Conservation (phyloP, 441 rosid genomes). For the Rhodomyrtus psidioides region DNA sequence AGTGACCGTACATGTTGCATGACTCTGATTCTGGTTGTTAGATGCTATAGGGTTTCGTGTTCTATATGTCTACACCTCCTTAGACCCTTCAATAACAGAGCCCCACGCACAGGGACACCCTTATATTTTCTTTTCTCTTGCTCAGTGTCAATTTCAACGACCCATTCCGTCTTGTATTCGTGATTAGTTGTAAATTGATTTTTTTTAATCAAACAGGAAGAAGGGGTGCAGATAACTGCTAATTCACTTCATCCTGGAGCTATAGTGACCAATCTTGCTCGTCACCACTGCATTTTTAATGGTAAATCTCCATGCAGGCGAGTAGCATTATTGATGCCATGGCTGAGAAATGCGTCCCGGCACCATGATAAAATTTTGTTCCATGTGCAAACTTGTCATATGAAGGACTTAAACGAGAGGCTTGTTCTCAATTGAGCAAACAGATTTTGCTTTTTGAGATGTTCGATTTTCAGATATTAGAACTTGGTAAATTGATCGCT, state of each 20-base stretch:
- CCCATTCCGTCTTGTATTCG: not conserved
- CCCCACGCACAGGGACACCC: not conserved
- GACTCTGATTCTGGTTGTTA: not conserved
- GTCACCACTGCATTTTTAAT: too few species aligned
- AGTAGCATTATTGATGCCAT: too few species aligned
- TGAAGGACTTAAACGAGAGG: not conserved
- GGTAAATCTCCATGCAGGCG: too few species aligned
- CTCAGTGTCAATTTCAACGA: not conserved
- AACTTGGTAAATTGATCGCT: not conserved
- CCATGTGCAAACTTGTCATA: not conserved
- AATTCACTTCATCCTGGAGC: too few species aligned
- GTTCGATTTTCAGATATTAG: too few species aligned
- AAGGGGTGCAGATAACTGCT: too few species aligned
- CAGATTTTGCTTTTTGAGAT: not conserved
- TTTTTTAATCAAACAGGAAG: conserved; percentile 4
- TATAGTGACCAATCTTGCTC: too few species aligned
- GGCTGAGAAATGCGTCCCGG: not conserved
- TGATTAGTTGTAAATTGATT: not conserved
- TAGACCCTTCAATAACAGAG: not conserved
- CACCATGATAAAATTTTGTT: not conserved
- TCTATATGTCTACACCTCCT: not conserved
- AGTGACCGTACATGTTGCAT: not conserved
- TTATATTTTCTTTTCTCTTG: not conserved
- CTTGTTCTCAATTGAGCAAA: not conserved
- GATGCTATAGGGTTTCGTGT: not conserved